Evolutionary conservation across 1,284 basidiomycete genomes (phyloP).

Genomic region (Rhodotorula sp.): DNA sequence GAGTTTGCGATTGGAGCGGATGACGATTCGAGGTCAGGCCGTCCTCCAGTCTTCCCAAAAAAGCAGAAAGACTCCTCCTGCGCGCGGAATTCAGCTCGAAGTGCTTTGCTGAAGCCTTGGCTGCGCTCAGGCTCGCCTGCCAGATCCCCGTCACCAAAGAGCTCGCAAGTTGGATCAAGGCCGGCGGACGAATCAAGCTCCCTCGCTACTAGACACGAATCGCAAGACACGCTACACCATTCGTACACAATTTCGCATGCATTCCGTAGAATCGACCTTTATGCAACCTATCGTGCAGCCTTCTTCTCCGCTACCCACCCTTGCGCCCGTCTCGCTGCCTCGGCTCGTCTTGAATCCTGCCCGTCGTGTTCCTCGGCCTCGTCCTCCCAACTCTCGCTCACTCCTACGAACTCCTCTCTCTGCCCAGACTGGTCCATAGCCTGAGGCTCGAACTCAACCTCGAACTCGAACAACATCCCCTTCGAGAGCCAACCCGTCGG

Average conservation of each 20-base stretch:
- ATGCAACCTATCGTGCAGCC: neutral
- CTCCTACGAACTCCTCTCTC: too few relatives aligned
- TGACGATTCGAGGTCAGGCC: slow-evolving; percentile 37
- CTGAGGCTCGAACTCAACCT: neutral
- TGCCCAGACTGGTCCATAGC: neutral
- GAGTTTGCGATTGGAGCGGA: slow-evolving; percentile 42
- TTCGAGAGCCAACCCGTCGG: slow-evolving; percentile 12
- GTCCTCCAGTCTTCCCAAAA: neutral
- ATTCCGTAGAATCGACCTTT: neutral
- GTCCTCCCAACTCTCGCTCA: neutral
- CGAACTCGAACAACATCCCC: slow-evolving; percentile 22
- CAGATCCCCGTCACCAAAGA: slow-evolving; percentile 37
- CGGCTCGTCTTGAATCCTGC: neutral
- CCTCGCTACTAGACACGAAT: slow-evolving; percentile 27
- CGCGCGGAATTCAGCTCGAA: neutral
- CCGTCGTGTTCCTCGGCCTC: neutral
- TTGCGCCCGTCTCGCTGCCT: neutral
- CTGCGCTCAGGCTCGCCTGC: slow-evolving; percentile 23
- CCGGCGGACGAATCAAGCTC: slow-evolving; percentile 28
- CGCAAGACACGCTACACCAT: neutral
- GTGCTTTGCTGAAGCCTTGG: neutral
- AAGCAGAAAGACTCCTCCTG: too few relatives aligned
- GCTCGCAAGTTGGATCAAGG: slow-evolving; percentile 29
- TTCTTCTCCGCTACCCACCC: neutral
- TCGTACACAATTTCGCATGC: too few relatives aligned